A percentile compares a stretch with the other conserved stretches of the same genome.
These are phyloP conservation scores for Neofusicoccum laricinum DNA, from an alignment of 2,329 filamentous ascomycete species.

Conservation along the genomic window DNA sequence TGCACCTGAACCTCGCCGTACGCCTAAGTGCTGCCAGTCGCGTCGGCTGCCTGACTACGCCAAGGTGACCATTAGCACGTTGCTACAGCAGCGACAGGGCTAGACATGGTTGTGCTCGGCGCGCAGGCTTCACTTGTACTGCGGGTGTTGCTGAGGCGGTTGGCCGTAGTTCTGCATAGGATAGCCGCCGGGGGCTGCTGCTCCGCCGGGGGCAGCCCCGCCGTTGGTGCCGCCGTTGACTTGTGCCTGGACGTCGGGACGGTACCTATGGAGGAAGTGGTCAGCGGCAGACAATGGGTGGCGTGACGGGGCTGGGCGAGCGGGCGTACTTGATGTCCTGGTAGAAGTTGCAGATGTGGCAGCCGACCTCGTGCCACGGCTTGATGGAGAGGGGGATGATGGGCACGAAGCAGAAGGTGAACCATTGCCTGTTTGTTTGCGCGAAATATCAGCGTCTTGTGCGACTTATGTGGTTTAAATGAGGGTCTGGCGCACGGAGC, in stretches of 20 bases:
- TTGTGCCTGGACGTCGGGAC: conserved; percentile 35
- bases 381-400: conserved; percentile 66
- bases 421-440: conserved; percentile 53
- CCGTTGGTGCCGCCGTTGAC: conserved; percentile 20
- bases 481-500: background rate
- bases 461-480: background rate
- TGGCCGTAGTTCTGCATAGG: conserved; percentile 14
- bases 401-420: conserved; percentile 76
- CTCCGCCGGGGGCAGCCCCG: background rate
- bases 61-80: background rate
- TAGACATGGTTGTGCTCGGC: background rate
- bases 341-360: conserved; percentile 73
- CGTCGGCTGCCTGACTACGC: background rate
- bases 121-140: conserved; percentile 17
- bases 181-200: conserved; percentile 13
- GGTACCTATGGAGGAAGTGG: conserved; percentile 19
- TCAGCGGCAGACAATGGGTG: background rate
- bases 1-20: background rate
- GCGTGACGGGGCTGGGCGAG: background rate
- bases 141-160: conserved; percentile 12
- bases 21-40: background rate
- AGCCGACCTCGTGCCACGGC: conserved; percentile 62
- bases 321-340: conserved; percentile 53
- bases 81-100: background rate
- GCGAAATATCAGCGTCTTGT: background rate